Evolutionary conservation across 768 basidiomycete genomes (phyloP).

Genomic region (Rhizopogon vinicolor): DNA sequence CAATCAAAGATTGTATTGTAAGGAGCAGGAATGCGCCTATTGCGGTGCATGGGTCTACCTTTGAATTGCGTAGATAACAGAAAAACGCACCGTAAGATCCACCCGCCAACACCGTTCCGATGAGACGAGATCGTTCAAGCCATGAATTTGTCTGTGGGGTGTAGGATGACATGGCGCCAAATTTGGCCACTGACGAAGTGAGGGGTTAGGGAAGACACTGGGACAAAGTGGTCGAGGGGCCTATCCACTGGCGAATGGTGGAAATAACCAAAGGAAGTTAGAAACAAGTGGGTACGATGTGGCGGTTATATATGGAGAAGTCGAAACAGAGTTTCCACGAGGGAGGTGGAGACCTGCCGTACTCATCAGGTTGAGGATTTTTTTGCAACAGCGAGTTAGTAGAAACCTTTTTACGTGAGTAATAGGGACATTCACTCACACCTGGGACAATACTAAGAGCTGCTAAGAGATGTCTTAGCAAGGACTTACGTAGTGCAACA

Average conservation of each 20-base stretch:
- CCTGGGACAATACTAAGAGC: too few species aligned
- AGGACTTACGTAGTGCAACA: too few species aligned
- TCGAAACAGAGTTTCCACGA: background rate
- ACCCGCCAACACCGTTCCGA: constrained; percentile 12
- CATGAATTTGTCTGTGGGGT: constrained; percentile 15
- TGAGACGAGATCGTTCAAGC: constrained; percentile 21
- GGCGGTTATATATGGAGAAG: background rate
- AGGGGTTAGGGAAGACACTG: background rate
- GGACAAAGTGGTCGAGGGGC: too few species aligned
- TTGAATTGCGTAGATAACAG: background rate
- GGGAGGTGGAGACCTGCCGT: background rate
- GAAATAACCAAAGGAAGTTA: too few species aligned
- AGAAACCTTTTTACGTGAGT: background rate
- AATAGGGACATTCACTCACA: background rate
- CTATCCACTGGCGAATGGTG: too few species aligned
- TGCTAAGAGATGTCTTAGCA: too few species aligned
- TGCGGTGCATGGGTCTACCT: background rate
- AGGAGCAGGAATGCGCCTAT: constrained; percentile 18
- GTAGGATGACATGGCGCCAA: constrained; percentile 11
- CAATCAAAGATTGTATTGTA: constrained; percentile 10
- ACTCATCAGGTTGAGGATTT: background rate
- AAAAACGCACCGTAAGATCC: constrained; percentile 15
- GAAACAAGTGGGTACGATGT: too few species aligned
- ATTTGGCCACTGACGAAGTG: background rate
- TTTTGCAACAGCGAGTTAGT: background rate